Evolutionary conservation across 106 monocot genomes (phyloP), one percentile per base, ranked within the genome.

Genomic region (Allium sativum): DNA sequence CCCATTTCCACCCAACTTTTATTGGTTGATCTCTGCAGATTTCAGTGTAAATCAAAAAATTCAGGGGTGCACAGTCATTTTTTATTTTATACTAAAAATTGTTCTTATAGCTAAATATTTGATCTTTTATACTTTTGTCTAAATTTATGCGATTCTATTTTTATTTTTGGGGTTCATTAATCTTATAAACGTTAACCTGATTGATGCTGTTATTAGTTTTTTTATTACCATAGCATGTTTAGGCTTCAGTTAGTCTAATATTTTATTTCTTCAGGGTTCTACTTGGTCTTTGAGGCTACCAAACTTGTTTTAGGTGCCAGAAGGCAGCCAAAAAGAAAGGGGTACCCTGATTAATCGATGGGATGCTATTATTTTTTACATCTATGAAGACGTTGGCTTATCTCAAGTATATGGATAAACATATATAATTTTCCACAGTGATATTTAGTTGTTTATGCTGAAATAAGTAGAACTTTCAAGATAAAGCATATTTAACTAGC

Each of bases 341-440:
- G 90, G 90, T 90, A 96, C 77, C 90, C 65, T 90, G 84, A 84
- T 84, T 82, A 78, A 73, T 83, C 79, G 73, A 61, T 84, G 73
- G 78, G 82, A 70, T 74, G 73, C 59, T 74, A 74, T 16, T 72
- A 58, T 78, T 58, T 68, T 68, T 76, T 65, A 55, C 60, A 21
- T 44, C 47, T 63, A 76, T 60, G 9, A n/a, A n/a, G n/a, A 58
- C 67, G 45, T 63, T 75, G 66, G 53, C 67, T 48, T 62, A 31
- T 31, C 31, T 31, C 31, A 31, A 31, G 31, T 2, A 31, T 31
- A 31, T 31, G 31, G 31, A 31, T 31, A 31, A 31, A 5, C 5
- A 31, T 31, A 31, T 31, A 31, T 31, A 5, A 31, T 31, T 31
- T 31, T 31, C 31, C 5, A 31, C 31, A 31, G 0, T 31, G 31